Percentiles rank a stretch among this genome's conserved stretches.
These are phyloP conservation scores for Talaromyces sp. DNA, from an alignment of 2,329 filamentous ascomycete species.

Conservation along the genomic window DNA sequence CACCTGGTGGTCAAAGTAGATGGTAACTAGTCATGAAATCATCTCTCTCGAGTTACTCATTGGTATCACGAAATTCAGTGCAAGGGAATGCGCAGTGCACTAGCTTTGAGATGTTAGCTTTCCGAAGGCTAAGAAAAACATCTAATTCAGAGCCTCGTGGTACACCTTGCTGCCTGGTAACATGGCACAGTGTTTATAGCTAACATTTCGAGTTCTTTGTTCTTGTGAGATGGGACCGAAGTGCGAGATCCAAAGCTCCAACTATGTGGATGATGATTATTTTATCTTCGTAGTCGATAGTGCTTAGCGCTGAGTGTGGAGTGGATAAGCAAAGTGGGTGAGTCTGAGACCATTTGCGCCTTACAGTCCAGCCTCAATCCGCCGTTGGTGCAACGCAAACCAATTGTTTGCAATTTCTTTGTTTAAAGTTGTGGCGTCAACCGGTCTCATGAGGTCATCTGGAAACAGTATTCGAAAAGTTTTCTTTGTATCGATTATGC, in stretches of 20 bases:
- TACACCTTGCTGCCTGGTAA: slow-evolving; percentile 9
- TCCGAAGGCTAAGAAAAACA: background rate
- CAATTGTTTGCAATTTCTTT: background rate
- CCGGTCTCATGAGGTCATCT: background rate
- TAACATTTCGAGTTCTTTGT: background rate
- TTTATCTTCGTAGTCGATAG: background rate
- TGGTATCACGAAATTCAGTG: background rate
- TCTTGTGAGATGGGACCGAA: background rate
- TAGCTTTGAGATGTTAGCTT: background rate
- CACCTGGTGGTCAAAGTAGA: background rate
- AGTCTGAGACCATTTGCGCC: background rate
- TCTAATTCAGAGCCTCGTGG: background rate
- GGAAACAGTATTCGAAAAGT: background rate
- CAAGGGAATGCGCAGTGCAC: background rate
- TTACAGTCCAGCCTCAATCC: background rate
- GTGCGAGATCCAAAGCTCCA: background rate
- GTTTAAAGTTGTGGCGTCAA: background rate
- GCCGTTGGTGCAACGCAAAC: background rate
- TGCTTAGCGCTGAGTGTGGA: background rate
- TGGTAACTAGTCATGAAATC: background rate
- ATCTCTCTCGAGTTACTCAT: background rate
- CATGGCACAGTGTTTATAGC: background rate
- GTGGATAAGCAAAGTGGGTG: background rate
- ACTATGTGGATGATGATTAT: background rate
- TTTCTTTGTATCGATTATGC: background rate